A percentile compares a stretch with the other conserved stretches of the same genome.
These are phyloP conservation scores for Chaetoceros tenuissimus DNA, from an alignment of 108 stramenopile genomes.

Conservation along the genomic window DNA sequence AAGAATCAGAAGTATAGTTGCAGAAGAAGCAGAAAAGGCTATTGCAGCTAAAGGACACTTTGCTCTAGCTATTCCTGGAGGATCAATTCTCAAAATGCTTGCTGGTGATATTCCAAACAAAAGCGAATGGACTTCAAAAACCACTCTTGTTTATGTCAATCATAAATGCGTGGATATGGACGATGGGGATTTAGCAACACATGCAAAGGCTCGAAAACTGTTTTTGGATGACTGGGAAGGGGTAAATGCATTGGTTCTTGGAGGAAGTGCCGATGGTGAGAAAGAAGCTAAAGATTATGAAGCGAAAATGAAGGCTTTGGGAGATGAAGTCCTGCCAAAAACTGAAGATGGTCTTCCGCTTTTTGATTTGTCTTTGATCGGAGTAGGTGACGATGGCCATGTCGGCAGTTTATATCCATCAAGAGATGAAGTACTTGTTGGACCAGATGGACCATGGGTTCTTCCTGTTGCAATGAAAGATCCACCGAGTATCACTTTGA, in stretches of 20 bases:
- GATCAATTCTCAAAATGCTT: conserved; percentile 70
- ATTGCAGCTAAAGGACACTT: conserved; percentile 48
- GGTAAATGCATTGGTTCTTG: conserved; percentile 33
- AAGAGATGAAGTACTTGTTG: conserved; percentile 46
- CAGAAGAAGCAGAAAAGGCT: conserved; percentile 35
- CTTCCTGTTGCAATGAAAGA: conserved; percentile 53
- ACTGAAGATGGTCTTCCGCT: conserved; percentile 41
- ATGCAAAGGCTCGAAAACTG: conserved; percentile 57
- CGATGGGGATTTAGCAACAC: conserved; percentile 47
- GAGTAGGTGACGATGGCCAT: conserved; percentile 81
- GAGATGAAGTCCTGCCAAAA: conserved; percentile 26
- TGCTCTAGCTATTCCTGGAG: conserved; percentile 76
- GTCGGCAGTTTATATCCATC: conserved; percentile 66
- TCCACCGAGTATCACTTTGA: conserved; percentile 62
- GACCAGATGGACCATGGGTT: conserved; percentile 39
- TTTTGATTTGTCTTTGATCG: conserved; percentile 72
- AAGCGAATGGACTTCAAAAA: conserved; percentile 45
- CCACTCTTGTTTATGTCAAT: conserved; percentile 71
- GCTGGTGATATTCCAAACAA: conserved; percentile 6
- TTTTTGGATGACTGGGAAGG: conserved; percentile 58
- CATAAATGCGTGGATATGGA: conserved; percentile 69
- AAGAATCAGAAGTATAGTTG: conserved; percentile 19
- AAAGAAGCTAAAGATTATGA: conserved; percentile 59
- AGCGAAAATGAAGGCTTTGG: conserved; percentile 28
- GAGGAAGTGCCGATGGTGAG: conserved; percentile 41